phyloP scores from a whole-genome alignment of 1,139 yeast species.

The Pichiaceae sp. region DNA sequence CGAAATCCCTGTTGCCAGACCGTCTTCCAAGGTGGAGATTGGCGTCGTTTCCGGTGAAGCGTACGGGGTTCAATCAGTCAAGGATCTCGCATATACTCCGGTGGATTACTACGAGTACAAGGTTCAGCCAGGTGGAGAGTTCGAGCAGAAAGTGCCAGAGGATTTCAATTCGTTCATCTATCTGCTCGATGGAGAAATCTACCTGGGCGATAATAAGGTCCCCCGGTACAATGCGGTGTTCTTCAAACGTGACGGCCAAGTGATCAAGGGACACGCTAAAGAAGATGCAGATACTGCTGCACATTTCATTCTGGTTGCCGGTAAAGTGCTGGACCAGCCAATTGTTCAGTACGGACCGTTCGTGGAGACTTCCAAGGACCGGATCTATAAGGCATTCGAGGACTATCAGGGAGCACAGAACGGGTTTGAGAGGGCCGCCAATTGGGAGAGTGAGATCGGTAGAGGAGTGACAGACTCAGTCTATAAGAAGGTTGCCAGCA shows the following conservation, averaged over 20 bases:
- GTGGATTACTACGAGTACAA: constrained; percentile 65
- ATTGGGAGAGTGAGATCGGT: constrained; percentile 65
- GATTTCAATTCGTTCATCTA: constrained; percentile 71
- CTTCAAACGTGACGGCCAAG: constrained; percentile 59
- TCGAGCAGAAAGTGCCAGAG: constrained; percentile 53
- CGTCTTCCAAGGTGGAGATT: constrained; percentile 59
- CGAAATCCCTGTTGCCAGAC: constrained; percentile 65
- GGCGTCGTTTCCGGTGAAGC: constrained; percentile 73
- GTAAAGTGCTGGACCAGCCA: constrained; percentile 66
- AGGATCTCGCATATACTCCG: constrained; percentile 81
- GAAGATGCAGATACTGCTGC: constrained; percentile 28
- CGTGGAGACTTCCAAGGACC: constrained; percentile 58
- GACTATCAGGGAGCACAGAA: constrained; percentile 63
- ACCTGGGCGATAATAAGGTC: constrained; percentile 37
- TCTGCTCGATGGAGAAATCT: constrained; percentile 50
- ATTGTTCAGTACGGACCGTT: constrained; percentile 89
- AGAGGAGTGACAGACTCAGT: constrained; percentile 36
- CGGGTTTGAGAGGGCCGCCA: constrained; percentile 65
- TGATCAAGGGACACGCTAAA: constrained; percentile 42
- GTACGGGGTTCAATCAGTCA: constrained; percentile 65
- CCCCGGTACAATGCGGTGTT: constrained; percentile 48
- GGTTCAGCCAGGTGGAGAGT: constrained; percentile 61
- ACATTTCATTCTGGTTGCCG: constrained; percentile 67
- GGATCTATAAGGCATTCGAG: constrained; percentile 57
- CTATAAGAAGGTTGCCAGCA: constrained; percentile 1